Percentiles rank a stretch among this genome's conserved stretches.
phyloP scores from a whole-genome alignment of 768 basidiomycete species.

The Fomitopsis serialis region DNA sequence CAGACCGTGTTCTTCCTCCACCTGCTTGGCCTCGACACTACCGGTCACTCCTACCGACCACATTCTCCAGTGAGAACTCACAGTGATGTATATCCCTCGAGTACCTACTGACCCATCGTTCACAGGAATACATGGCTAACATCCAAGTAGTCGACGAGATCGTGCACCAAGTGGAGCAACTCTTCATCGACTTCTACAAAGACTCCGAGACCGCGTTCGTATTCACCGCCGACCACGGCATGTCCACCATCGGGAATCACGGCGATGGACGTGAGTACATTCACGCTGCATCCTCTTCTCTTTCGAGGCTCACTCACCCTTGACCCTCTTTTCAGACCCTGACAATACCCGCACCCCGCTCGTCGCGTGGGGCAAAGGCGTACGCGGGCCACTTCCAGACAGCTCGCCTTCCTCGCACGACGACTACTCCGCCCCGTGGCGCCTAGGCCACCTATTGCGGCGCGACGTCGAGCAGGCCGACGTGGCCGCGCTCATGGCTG shows the following conservation, averaged over 20 bases:
- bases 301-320: not conserved
- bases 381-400: slow-evolving; percentile 64
- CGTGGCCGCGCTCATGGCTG: slow-evolving; percentile 71
- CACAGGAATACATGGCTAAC: slow-evolving; percentile 81
- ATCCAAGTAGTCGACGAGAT: slow-evolving; percentile 76
- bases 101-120: not conserved
- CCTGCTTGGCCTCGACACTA: slow-evolving; percentile 79
- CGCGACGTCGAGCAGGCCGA: slow-evolving; percentile 84
- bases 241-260: slow-evolving; percentile 85
- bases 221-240: slow-evolving; percentile 88
- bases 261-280: slow-evolving; percentile 63
- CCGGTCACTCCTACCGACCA: slow-evolving; percentile 82
- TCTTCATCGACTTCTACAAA: slow-evolving; percentile 58
- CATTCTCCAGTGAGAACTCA: slow-evolving; percentile 54
- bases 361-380: slow-evolving; percentile 75
- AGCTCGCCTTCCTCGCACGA: slow-evolving; percentile 55
- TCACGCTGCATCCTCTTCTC: not conserved
- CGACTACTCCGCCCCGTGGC: slow-evolving; percentile 62
- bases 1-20: slow-evolving; percentile 80
- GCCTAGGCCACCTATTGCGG: slow-evolving; percentile 49
- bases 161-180: slow-evolving; percentile 56
- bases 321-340: slow-evolving; percentile 47
- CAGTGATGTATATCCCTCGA: not conserved
- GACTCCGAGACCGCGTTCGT: slow-evolving; percentile 70
- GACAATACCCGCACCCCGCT: slow-evolving; percentile 86